These are phyloP conservation scores for Salix udensis DNA, from an alignment of 345 rosid species.

Conservation along the genomic window DNA sequence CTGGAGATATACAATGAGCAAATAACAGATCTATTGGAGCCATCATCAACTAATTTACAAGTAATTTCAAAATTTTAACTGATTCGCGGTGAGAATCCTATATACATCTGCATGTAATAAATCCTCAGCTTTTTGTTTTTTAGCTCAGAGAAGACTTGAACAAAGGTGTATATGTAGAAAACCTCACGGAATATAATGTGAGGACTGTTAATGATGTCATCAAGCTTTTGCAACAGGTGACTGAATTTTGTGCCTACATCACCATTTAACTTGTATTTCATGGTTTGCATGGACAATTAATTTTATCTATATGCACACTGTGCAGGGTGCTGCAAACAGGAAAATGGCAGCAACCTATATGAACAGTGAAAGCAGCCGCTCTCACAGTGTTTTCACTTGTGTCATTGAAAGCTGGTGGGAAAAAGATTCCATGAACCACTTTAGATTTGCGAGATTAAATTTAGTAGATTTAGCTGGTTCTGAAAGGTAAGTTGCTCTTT, in stretches of 20 bases:
- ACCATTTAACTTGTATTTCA: neutral
- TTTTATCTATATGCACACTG: slow-evolving; percentile 11
- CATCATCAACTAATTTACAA: slow-evolving; percentile 79
- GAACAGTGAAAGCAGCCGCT: slow-evolving; percentile 97
- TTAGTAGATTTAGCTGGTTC: slow-evolving; percentile 97
- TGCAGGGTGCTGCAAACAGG: slow-evolving; percentile 80
- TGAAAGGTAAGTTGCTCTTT: slow-evolving; percentile 59
- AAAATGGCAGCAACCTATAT: slow-evolving; percentile 84
- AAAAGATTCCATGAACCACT: slow-evolving; percentile 71
- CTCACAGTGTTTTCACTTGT: slow-evolving; percentile 96
- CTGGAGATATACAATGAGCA: slow-evolving; percentile 95
- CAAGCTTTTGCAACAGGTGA: slow-evolving; percentile 71
- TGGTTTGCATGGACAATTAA: neutral
- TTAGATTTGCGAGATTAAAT: slow-evolving; percentile 87
- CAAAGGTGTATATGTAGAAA: slow-evolving; percentile 86
- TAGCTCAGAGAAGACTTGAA: slow-evolving; percentile 92
- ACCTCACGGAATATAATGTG: slow-evolving; percentile 71
- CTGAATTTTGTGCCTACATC: slow-evolving; percentile 8
- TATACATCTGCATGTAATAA: slow-evolving; percentile 6
- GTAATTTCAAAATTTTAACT: slow-evolving; percentile 36
- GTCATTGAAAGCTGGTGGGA: slow-evolving; percentile 88
- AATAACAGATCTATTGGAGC: slow-evolving; percentile 84
- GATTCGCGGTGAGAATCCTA: slow-evolving; percentile 7
- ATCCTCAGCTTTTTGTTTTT: slow-evolving; percentile 35
- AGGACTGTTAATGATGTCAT: slow-evolving; percentile 64